Base-by-base conservation (phyloP, 495 filamentous ascomycete genomes). In the Aspergillus biplanus region DNA sequence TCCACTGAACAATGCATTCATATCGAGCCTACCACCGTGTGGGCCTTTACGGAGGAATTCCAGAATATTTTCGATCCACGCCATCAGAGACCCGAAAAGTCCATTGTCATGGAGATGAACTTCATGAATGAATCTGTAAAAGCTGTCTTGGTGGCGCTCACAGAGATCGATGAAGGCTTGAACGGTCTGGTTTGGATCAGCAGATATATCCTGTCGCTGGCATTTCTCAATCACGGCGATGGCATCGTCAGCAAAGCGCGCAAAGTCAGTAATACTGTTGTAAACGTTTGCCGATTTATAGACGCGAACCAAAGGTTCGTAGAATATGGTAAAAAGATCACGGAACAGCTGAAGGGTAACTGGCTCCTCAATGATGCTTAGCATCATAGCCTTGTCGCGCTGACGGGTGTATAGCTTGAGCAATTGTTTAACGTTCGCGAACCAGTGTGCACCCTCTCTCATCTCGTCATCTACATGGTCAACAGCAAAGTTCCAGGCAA, bases 271-370 rank as follows among this genome's bases (percentile, higher is more conserved):
- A 62, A 99, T 92, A 72, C 87, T 92, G 78, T 86, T 92, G 82
- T 99, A 99, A 33, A 99, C 95, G 67, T 98, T 99, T 65, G 95
- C 95, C 27, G 94, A 97, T 78, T 98, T 99, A 80, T 99, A 99
- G 0, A 99, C 95, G 21, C 95, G 85, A 15, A 99, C 89, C 9
- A 99, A 85, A 0, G 95, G 95, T 72, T 99, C 95, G 75, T 99
- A 99, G 81, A 99, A 99, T 70, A 99, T 97, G 18, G 92, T 96
- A 76, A 99, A 98, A 50, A 99, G 86, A 67, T 98, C 96, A 46
- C 92, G 87, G 83, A 99, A 95, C 48, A 99, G 82, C 69, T 95
- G 90, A 31, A 98, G 83, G 7, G 95, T 97, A 18, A 91, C 91
- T 0, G 95, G 92, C 76, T 99, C 95, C 78, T 97, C 92, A 58